Conservation (phyloP, 306 rosid species). For the Oemleria cerasiformis region DNA sequence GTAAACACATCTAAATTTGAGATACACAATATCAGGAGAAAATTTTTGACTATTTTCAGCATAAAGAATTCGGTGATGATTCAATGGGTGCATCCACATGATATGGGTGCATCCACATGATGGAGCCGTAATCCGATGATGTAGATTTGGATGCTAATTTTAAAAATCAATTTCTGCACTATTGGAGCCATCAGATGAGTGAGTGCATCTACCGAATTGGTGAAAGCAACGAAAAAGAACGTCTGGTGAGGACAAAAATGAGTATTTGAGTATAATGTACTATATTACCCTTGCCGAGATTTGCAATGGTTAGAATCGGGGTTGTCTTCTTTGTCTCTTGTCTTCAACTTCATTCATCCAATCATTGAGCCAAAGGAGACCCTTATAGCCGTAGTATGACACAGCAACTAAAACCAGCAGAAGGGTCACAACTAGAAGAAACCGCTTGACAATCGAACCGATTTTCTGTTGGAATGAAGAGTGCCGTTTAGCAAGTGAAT, state of each 20-base stretch:
- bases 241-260: neutral
- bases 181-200: too few species aligned
- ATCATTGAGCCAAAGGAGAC: constrained; percentile 66
- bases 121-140: too few species aligned
- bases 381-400: constrained; percentile 55
- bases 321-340: constrained; percentile 46
- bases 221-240: neutral
- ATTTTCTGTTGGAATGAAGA: constrained; percentile 51
- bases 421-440: constrained; percentile 44
- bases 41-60: neutral
- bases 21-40: too few species aligned
- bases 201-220: too few species aligned
- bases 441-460: constrained; percentile 38
- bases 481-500: constrained; percentile 22
- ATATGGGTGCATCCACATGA: too few species aligned
- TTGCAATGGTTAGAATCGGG: constrained; percentile 31
- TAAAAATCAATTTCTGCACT: too few species aligned
- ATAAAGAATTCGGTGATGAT: neutral
- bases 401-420: constrained; percentile 43
- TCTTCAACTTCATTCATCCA: constrained; percentile 90
- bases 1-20: too few species aligned
- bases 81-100: too few species aligned
- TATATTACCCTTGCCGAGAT: neutral
- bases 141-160: too few species aligned
- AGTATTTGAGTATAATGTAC: neutral